Evolutionary conservation across 371 early-diverging fungal genomes (phyloP), one percentile per base, ranked within the genome.

Genomic region (Coemansia sp.): DNA sequence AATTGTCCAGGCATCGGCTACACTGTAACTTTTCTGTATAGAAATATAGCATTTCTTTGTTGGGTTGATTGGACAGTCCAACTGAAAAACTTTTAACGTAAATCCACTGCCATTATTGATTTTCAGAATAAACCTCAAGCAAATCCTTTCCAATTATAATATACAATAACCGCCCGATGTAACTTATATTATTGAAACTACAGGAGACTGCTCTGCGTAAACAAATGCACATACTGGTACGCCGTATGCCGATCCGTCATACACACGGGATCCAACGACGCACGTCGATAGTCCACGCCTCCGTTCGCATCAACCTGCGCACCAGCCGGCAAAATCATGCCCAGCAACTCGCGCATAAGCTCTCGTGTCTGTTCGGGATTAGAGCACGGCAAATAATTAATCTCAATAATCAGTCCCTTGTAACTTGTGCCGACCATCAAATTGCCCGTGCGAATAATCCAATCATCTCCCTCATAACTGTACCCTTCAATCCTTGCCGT

Each of bases 401-500:
- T 67, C 57, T 80, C 69, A 37, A 65, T 62, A 18, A 72, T 39
- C 39, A 80, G 44, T 1, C 75, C 74, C 66, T 79, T 80, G 65
- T 67, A 73, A 44, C 70, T 77, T 0, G 73, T 69, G 44, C 72
- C 78, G 33, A 80, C 80, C 80, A 73, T 69, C 55, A 75, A 25
- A 53, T 79, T 72, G 37, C 77, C 79, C 5, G 68, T 67, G 8
- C 75, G 66, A 8, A 78, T 73, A 3, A 69, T 30, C 74, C 74
- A 78, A 47, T 78, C 79, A 53, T 73, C 74, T 28, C 74, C 70
- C 56, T 78, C 79, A 23, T 73, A 78, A 37, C 53, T 67, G 58
- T 72, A 65, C 16, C 80, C 83, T 59, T 83, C 83, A 44, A 83
- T 78, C 8, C 63, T 59, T 2, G 82, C 74, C 5, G 72, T 64